Conservation (phyloP, 208 protist genomes). For the Porcisia hertigi region DNA sequence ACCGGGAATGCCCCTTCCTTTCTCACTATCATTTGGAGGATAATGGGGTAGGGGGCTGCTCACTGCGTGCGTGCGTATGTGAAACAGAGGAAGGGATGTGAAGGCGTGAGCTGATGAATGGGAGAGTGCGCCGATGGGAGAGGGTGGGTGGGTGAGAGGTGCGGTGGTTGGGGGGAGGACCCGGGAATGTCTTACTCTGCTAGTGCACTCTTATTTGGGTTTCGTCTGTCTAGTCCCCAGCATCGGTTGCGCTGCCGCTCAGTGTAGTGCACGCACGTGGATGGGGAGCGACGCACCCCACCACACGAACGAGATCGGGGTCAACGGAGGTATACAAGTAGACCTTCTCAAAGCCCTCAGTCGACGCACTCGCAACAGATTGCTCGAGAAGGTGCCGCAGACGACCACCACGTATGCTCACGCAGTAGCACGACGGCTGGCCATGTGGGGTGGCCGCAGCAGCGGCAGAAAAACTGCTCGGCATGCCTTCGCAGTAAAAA, state of each 20-base stretch:
- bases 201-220: not conserved
- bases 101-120: no score
- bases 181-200: no score
- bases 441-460: not conserved
- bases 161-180: no score
- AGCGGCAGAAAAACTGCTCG: not conserved
- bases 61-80: no score
- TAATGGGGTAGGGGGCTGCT: no score
- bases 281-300: not conserved
- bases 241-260: not conserved
- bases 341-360: not conserved
- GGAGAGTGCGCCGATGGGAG: no score
- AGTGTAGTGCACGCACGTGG: not conserved
- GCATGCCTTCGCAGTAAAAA: constrained; percentile 6
- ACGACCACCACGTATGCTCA: constrained; percentile 1
- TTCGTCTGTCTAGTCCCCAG: not conserved
- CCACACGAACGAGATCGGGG: constrained; percentile 3
- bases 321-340: constrained; percentile 11
- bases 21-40: no score
- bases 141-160: no score
- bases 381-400: constrained; percentile 4
- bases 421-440: not conserved
- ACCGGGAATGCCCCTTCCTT: no score
- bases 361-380: not conserved
- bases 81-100: no score